Conservation (phyloP, 139 green algal genomes). For the Marvania coccoides region DNA sequence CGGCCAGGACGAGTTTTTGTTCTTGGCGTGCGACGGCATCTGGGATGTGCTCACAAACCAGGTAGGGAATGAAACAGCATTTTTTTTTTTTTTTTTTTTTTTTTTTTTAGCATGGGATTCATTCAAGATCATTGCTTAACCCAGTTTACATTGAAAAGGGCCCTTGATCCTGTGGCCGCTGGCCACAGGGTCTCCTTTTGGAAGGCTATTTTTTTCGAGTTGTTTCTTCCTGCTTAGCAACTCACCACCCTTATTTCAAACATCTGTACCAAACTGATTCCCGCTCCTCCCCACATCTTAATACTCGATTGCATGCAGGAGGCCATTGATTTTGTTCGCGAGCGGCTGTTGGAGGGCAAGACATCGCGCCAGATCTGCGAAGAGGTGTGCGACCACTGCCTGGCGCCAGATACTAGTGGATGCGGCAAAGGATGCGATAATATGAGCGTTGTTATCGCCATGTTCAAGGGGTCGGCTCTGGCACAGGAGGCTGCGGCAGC, state of each 20-base stretch:
- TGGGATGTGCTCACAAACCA: constrained; percentile 76
- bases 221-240: background rate
- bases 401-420: constrained; percentile 51
- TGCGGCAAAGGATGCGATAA: constrained; percentile 55
- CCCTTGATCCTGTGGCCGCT: no score
- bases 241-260: background rate
- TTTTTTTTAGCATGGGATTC: no score
- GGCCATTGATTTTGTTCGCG: constrained; percentile 60
- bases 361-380: constrained; percentile 40
- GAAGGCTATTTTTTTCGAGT: no score
- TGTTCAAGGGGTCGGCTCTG: constrained; percentile 19
- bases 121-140: no score
- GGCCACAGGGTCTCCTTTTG: no score
- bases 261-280: no score
- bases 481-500: background rate
- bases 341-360: constrained; percentile 35
- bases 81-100: background rate
- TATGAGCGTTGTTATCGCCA: constrained; percentile 40
- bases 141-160: no score
- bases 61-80: no score
- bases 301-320: no score
- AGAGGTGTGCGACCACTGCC: constrained; percentile 64
- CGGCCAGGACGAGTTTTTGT: constrained; percentile 54
- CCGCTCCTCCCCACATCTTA: background rate
- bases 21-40: constrained; percentile 77